These are phyloP conservation scores for Picea glauca DNA, from an alignment of 75 land plant genomes.

Conservation along the genomic window DNA sequence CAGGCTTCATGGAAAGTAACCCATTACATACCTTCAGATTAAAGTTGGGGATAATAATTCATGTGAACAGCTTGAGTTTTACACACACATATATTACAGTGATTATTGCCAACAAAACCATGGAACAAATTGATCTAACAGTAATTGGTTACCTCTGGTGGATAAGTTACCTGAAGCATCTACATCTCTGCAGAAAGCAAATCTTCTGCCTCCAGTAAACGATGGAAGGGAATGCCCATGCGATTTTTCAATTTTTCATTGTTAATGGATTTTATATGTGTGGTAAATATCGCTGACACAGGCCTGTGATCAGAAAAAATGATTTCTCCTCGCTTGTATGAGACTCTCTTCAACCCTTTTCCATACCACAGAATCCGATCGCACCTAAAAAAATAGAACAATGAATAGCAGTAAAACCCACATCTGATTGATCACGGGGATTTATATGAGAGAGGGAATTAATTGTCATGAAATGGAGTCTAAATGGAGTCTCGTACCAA, in stretches of 20 bases:
- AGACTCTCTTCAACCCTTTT: conserved; percentile 42
- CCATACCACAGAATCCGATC: conserved; percentile 65
- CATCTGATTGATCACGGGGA: no score
- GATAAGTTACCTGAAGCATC: background rate
- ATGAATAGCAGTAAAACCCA: background rate
- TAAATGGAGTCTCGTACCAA: conserved; percentile 26
- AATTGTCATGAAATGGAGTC: background rate
- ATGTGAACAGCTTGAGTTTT: no score
- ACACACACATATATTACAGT: no score
- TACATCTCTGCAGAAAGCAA: background rate
- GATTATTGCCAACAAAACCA: no score
- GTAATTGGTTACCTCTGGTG: background rate
- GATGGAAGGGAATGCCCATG: background rate
- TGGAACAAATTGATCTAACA: no score
- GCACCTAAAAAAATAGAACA: conserved; percentile 37
- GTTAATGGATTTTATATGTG: conserved; percentile 31
- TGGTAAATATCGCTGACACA: conserved; percentile 49
- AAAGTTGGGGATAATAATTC: no score
- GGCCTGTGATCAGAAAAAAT: conserved; percentile 69
- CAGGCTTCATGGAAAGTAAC: no score
- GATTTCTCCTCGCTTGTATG: conserved; percentile 46
- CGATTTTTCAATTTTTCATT: background rate
- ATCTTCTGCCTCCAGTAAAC: background rate
- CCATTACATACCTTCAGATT: no score
- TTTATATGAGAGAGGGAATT: no score